Conservation (phyloP, 1,284 basidiomycete genomes). For the Hypsizygus ulmarius region DNA sequence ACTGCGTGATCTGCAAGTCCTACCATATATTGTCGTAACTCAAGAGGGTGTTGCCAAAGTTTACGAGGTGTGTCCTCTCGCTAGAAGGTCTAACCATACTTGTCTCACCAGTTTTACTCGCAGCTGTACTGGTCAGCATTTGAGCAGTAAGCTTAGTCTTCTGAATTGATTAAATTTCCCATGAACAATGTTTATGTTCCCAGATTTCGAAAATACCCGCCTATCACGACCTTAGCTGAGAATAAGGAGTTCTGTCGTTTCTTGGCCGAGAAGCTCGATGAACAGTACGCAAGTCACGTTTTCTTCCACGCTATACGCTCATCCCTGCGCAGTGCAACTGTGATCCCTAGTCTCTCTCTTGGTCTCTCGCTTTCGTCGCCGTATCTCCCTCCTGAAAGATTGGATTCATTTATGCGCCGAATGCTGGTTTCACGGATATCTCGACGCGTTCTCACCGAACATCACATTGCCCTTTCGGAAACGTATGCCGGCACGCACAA, state of each 20-base stretch:
- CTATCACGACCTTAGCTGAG: constrained; percentile 70
- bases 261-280: constrained; percentile 61
- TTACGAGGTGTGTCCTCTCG: constrained; percentile 63
- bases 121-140: constrained; percentile 82
- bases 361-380: constrained; percentile 78
- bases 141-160: constrained; percentile 56
- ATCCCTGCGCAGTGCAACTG: constrained; percentile 50
- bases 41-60: constrained; percentile 83
- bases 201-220: constrained; percentile 77
- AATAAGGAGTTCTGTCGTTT: constrained; percentile 81
- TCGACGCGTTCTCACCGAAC: constrained; percentile 83
- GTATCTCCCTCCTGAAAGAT: constrained; percentile 71
- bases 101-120: background rate
- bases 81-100: background rate
- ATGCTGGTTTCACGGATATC: constrained; percentile 93
- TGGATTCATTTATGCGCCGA: constrained; percentile 87
- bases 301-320: background rate
- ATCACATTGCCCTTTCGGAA: constrained; percentile 82
- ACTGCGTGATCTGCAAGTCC: constrained; percentile 79
- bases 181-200: constrained; percentile 14
- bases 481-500: constrained; percentile 41
- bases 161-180: constrained; percentile 2
- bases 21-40: constrained; percentile 88
- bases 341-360: constrained; percentile 76
- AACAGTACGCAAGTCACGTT: constrained; percentile 57